Base-by-base conservation (phyloP, 2,329 filamentous ascomycete genomes). In the Phyllosticta paracitricarpa region DNA sequence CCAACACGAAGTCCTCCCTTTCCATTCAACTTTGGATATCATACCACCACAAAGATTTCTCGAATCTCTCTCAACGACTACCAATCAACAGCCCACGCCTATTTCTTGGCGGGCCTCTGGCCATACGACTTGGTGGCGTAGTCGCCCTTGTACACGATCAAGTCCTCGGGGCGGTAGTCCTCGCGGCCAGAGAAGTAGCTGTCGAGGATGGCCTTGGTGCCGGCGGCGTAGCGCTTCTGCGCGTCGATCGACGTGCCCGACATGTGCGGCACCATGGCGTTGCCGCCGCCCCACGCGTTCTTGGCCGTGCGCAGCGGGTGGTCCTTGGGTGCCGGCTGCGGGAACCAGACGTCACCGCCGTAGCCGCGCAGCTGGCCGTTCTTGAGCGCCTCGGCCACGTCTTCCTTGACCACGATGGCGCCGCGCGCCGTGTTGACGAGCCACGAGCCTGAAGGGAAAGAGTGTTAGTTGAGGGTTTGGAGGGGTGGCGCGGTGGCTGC, bases 231-330 rank as follows among this genome's bases (percentile, higher is more conserved):
- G 59, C 72, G 72, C 71, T 90, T 87, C 83, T 99, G 94, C 63
- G 94, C 94, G 74, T 99, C 94, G 73, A 99, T 88, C n/a, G 92
- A 96, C 63, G 93, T 97, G 74, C 94, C 94, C 12, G 91, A 96
- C 91, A 97, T 96, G 86, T 97, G 94, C 62, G 94, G 91, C 63
- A 97, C 92, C 89, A 94, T 99, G 79, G 92, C 94, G 80, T 97
- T 97, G 74, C 94, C 94, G 73, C 93, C 94, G 69, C 92, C 93
- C 82, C 90, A 96, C 74, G 89, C 89, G 84, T 93, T 94, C 84
- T 92, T 88, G 75, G 90, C 93, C 75, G 87, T 89, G 75, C 94
- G 91, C 72, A 99, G 89, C 63, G 86, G 85, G 83, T 99, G 94
- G 73, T 97, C 92, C 78, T 86, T 84, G 72, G 92, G 92, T 24